Percentiles rank a stretch among this genome's conserved stretches.
Evolutionary conservation across 495 filamentous ascomycete species (phyloP).

Genomic region (Podospora anserina): DNA sequence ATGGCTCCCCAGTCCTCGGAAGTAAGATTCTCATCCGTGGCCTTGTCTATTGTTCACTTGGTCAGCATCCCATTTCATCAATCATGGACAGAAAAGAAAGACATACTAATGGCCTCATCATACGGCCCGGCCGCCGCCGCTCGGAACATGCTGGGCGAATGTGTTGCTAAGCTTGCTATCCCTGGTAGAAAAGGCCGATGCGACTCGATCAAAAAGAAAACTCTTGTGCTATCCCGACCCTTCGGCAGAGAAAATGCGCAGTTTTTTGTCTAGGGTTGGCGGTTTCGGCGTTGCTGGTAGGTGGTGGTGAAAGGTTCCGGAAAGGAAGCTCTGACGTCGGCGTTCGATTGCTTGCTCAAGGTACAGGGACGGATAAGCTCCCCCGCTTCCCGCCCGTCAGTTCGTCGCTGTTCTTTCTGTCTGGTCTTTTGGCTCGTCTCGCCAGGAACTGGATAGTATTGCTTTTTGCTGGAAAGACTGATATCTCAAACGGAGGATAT

Average conservation of each 20-base stretch:
- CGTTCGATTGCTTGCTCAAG: not conserved
- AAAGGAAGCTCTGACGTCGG: constrained; percentile 9
- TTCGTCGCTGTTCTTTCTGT: not conserved
- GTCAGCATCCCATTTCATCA: constrained; percentile 14
- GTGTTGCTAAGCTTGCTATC: constrained; percentile 1
- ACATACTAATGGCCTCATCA: constrained; percentile 52
- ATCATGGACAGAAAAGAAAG: not conserved
- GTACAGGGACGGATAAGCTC: not conserved
- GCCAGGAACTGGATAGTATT: not conserved
- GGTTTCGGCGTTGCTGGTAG: not conserved
- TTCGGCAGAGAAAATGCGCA: not conserved
- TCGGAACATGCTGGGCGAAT: constrained; percentile 46
- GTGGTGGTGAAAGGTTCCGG: not conserved
- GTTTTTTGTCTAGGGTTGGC: constrained; percentile 1
- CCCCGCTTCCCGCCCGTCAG: not conserved
- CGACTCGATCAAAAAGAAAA: not conserved
- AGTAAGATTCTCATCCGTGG: constrained; percentile 97
- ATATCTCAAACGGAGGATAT: not conserved
- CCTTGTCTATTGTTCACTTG: constrained; percentile 64
- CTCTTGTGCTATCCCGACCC: not conserved
- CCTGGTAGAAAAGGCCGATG: not conserved
- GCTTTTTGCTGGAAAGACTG: not conserved
- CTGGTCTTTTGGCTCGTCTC: not conserved
- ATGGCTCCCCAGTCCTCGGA: constrained; percentile 99
- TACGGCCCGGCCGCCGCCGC: constrained; percentile 49